Percentiles rank a stretch among this genome's conserved stretches.
Conservation (phyloP, 345 rosid genomes). For the Acer yangbiense region DNA sequence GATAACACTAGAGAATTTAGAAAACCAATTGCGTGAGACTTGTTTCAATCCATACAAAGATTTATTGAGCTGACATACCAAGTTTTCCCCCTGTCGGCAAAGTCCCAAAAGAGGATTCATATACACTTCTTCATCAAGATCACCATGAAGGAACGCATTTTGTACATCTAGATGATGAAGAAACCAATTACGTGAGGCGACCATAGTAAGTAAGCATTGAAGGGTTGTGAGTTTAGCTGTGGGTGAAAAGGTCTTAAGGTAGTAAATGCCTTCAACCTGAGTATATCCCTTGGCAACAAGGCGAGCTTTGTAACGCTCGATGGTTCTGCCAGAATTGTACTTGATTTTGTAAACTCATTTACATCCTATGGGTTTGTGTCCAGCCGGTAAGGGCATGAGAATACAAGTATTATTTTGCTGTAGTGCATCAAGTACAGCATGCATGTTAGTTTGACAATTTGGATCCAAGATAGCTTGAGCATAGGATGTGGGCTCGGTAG, state of each 20-base stretch:
- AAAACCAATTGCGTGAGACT: neutral
- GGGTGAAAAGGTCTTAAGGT: neutral
- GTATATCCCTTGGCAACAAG: too few relatives aligned
- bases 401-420: too few relatives aligned
- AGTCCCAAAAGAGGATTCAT: too few relatives aligned
- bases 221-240: neutral
- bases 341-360: too few relatives aligned
- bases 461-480: too few relatives aligned
- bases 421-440: too few relatives aligned
- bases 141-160: too few relatives aligned
- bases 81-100: neutral
- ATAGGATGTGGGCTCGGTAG: too few relatives aligned
- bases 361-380: neutral
- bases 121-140: too few relatives aligned
- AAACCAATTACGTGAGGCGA: neutral
- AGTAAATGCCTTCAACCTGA: slow-evolving; percentile 5
- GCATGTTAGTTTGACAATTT: too few relatives aligned
- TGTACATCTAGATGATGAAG: neutral
- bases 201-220: neutral
- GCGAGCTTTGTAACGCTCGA: slow-evolving; percentile 4
- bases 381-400: neutral
- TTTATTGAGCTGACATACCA: neutral
- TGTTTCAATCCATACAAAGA: neutral
- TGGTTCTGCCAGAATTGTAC: neutral
- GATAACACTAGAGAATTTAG: neutral